These are phyloP conservation scores for Rhizopus microsporus DNA, from an alignment of 371 early-diverging fungal genomes.

Conservation along the genomic window DNA sequence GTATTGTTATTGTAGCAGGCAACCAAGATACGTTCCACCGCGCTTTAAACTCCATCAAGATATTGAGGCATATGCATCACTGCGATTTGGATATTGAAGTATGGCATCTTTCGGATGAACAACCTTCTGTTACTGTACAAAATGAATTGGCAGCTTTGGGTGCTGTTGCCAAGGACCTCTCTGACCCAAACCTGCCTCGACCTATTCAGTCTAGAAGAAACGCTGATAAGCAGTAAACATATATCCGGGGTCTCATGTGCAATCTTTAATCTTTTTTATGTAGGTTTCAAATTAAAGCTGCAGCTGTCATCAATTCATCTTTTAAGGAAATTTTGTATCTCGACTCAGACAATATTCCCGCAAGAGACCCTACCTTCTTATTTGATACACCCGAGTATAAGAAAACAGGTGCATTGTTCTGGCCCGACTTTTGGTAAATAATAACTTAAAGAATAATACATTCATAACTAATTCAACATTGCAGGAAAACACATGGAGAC, in stretches of 20 bases:
- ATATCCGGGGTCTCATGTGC: background rate
- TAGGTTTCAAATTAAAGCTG: conserved; percentile 55
- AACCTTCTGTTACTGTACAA: conserved; percentile 17
- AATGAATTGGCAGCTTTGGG: conserved; percentile 16
- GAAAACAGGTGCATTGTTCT: conserved; percentile 53
- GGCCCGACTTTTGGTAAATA: conserved; percentile 59
- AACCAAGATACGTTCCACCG: conserved; percentile 45
- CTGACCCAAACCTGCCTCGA: conserved; percentile 26
- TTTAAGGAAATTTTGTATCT: conserved; percentile 54
- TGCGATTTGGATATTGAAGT: conserved; percentile 39
- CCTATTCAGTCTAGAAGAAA: conserved; percentile 30
- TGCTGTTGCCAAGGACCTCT: conserved; percentile 31
- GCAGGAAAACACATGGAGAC: conserved; percentile 48
- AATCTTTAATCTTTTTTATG: background rate
- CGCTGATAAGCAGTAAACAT: conserved; percentile 44
- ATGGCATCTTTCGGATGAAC: conserved; percentile 47
- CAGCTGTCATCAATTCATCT: conserved; percentile 48
- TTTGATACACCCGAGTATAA: conserved; percentile 47
- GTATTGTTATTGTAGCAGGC: conserved; percentile 46
- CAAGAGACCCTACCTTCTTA: conserved; percentile 46
- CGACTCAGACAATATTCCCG: conserved; percentile 57
- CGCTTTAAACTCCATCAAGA: conserved; percentile 29
- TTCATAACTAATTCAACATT: background rate
- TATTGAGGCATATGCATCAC: conserved; percentile 25
- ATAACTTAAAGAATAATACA: background rate